These are phyloP conservation scores for Myotisia sp. DNA, from an alignment of 2,329 filamentous ascomycete genomes.

Conservation along the genomic window DNA sequence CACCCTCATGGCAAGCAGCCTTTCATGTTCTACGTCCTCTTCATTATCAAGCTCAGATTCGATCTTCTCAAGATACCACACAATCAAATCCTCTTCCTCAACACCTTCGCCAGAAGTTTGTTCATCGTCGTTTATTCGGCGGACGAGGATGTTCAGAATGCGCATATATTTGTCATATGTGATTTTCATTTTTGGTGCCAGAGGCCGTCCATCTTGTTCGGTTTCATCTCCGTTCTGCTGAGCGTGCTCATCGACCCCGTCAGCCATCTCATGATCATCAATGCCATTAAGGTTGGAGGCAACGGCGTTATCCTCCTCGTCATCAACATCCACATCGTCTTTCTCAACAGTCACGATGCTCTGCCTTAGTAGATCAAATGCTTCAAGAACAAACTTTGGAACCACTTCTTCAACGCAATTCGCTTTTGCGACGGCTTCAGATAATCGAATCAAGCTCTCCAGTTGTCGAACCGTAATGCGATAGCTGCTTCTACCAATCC, in stretches of 20 bases:
- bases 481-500: conserved; percentile 87
- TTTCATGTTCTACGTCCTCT: conserved; percentile 67
- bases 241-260: conserved; percentile 30
- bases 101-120: conserved; percentile 62
- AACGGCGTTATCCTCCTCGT: conserved; percentile 50
- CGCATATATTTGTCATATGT: conserved; percentile 89
- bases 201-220: conserved; percentile 32
- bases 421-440: conserved; percentile 94
- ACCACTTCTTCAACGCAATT: conserved; percentile 89
- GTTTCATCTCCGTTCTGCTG: conserved; percentile 37
- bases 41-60: conserved; percentile 69
- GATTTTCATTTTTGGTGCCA: conserved; percentile 67
- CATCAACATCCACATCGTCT: conserved; percentile 89
- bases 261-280: conserved; percentile 23
- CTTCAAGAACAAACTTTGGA: conserved; percentile 74
- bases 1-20: conserved; percentile 63
- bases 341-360: conserved; percentile 97
- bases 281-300: conserved; percentile 22
- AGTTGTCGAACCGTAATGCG: conserved; percentile 93
- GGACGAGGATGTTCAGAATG: conserved; percentile 76
- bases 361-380: conserved; percentile 78
- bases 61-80: conserved; percentile 87
- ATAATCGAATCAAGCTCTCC: conserved; percentile 87
- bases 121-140: conserved; percentile 73
- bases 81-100: conserved; percentile 62